Base-by-base conservation (phyloP, 2,329 filamentous ascomycete species). In the Colletotrichum higginsianum region DNA sequence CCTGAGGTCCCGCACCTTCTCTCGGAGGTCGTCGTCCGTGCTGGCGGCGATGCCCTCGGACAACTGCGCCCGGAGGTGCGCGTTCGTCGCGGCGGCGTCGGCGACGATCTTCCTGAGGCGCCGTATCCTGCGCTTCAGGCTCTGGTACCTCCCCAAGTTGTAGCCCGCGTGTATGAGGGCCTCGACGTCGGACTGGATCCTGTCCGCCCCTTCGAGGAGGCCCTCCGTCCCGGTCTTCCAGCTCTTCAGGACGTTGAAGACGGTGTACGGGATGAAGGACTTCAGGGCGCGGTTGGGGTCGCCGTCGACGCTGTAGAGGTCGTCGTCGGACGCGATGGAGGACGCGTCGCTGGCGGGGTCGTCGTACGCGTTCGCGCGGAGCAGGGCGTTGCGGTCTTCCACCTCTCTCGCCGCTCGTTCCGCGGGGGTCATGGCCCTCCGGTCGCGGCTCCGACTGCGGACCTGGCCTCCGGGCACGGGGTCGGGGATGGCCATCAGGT, bases 121-220 rank as follows among this genome's bases (percentile, higher is more conserved):
- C 16, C 66, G 66, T 6, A 30, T n/a, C n/a, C n/a, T 55, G 4
- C 18, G 35, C 23, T 46, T 35, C 35, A 66, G 21, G 3, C 23
- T 56, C 2, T 63, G 50, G 2, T 63, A 50, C 16, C 40, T 42
- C 4, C 56, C 13, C 26, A 30, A 44, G 21, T 49, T 67, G 49
- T 21, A 12, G 40, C 49, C 50, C 2, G 53, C 26, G 42, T 42
- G 13, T 16, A 63, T 52, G n/a, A 67, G 66, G 9, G n/a, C 18
- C 49, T 67, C 58, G n/a, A 67, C 35, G 7, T 15, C 49, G 4
- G n/a, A 8, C 15, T 49, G 38, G 40, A 67, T 30, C 11, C 26
- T 23, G 9, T 15, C 16, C 35, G 56, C n/a, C 11, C 23, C 23
- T 12, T 38, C 9, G 3, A 23, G 42, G 2, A 56, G 18, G 9